A percentile compares a stretch with the other conserved stretches of the same genome.
These are phyloP conservation scores for Solanum stenotomum DNA, from an alignment of 257 asterid genomes.

Conservation along the genomic window DNA sequence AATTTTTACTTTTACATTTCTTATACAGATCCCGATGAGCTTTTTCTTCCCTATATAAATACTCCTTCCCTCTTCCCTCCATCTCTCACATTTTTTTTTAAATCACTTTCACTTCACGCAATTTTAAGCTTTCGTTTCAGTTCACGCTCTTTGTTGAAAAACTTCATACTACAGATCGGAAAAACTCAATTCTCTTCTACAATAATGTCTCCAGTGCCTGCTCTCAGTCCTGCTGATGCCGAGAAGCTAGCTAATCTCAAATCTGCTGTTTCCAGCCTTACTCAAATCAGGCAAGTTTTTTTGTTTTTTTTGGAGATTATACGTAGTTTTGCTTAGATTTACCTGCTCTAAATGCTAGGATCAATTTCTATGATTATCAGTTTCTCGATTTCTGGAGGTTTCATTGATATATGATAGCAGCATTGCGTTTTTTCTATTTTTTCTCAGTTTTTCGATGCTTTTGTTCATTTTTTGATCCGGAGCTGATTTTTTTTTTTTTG, in stretches of 20 bases:
- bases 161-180: neutral
- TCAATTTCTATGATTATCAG: neutral
- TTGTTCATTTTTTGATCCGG: neutral
- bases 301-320: neutral
- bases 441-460: neutral
- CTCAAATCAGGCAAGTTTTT: constrained; percentile 48
- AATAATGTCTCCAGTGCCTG: constrained; percentile 36
- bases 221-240: constrained; percentile 42
- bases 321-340: constrained; percentile 4
- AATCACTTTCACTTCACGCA: neutral
- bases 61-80: neutral
- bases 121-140: neutral
- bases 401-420: neutral
- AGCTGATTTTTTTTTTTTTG: neutral
- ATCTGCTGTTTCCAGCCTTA: constrained; percentile 52
- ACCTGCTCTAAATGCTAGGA: neutral
- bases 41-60: neutral
- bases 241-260: constrained; percentile 60
- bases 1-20: neutral
- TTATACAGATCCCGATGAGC: neutral
- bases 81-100: neutral
- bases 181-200: neutral
- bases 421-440: neutral
- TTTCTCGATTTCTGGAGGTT: neutral
- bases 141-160: neutral